phyloP scores from a whole-genome alignment of 1,284 basidiomycete species.

The Pseudomicrostroma phylloplanum region DNA sequence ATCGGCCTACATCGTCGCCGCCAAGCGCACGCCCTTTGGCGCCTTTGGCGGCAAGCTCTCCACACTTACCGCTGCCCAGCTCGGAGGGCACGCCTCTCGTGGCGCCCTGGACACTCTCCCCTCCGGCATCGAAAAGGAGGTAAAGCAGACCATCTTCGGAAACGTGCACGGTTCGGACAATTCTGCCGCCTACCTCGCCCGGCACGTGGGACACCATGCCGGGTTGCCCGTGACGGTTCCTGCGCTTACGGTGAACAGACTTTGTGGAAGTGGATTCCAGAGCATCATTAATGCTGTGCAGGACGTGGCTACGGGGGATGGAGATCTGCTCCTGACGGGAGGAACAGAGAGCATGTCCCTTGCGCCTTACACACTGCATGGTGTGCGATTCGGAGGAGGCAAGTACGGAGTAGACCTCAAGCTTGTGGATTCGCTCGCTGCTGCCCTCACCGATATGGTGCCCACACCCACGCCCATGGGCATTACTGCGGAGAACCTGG shows the following conservation, averaged over 20 bases:
- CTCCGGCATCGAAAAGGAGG: constrained; percentile 45
- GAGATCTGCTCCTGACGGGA: constrained; percentile 75
- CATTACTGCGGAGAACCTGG: constrained; percentile 79
- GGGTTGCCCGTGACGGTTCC: constrained; percentile 60
- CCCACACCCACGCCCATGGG: constrained; percentile 56
- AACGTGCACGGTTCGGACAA: constrained; percentile 43
- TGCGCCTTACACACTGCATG: constrained; percentile 59
- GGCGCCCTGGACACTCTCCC: constrained; percentile 57
- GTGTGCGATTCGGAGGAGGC: constrained; percentile 49
- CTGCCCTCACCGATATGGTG: constrained; percentile 56
- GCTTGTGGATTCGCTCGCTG: constrained; percentile 58
- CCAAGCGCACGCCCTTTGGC: constrained; percentile 57
- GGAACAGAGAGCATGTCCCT: constrained; percentile 98
- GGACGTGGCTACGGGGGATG: constrained; percentile 78
- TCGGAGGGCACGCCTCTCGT: constrained; percentile 56
- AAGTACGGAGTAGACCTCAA: constrained; percentile 57
- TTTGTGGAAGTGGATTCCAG: constrained; percentile 95
- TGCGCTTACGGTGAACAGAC: constrained; percentile 62
- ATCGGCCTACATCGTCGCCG: constrained; percentile 51
- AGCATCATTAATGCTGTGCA: constrained; percentile 87
- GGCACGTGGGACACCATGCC: constrained; percentile 82
- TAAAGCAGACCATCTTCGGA: constrained; percentile 53
- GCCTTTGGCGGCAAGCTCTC: constrained; percentile 56
- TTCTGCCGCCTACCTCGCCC: constrained; percentile 83
- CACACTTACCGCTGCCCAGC: constrained; percentile 44